These are phyloP conservation scores for Aureobasidium melanogenum DNA, from an alignment of 2,329 filamentous ascomycete species.

Conservation along the genomic window DNA sequence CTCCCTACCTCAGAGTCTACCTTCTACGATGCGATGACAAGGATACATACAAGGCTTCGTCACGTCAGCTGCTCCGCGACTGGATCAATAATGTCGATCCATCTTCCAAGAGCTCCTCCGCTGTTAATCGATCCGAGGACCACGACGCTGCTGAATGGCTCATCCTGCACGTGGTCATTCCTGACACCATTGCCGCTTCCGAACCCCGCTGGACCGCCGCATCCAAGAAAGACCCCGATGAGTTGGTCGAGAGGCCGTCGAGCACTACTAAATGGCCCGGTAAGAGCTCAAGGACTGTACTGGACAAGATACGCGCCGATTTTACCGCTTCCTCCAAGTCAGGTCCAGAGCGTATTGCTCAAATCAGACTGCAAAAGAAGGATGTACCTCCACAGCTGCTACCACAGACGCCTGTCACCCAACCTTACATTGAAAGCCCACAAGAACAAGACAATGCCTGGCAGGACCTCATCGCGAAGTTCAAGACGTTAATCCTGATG, in stretches of 20 bases:
- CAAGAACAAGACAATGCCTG: slow-evolving; percentile 76
- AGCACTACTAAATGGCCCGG: slow-evolving; percentile 66
- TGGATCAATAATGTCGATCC: slow-evolving; percentile 78
- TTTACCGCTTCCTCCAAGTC: slow-evolving; percentile 75
- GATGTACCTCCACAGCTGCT: slow-evolving; percentile 37
- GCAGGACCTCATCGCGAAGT: slow-evolving; percentile 72
- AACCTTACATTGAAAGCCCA: slow-evolving; percentile 57
- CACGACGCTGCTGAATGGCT: slow-evolving; percentile 97
- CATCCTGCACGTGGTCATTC: slow-evolving; percentile 83
- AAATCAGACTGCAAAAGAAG: slow-evolving; percentile 62
- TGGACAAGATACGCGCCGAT: slow-evolving; percentile 84
- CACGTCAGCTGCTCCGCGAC: slow-evolving; percentile 71
- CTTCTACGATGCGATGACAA: slow-evolving; percentile 91
- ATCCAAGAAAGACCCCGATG: slow-evolving; percentile 40
- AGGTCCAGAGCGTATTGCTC: slow-evolving; percentile 67
- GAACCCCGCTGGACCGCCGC: slow-evolving; percentile 58
- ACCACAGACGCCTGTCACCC: slow-evolving; percentile 33
- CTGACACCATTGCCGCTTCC: slow-evolving; percentile 71
- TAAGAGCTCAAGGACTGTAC: slow-evolving; percentile 66
- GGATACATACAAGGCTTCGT: slow-evolving; percentile 77
- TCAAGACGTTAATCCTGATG: slow-evolving; percentile 76
- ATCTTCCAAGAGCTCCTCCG: slow-evolving; percentile 46
- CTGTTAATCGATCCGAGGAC: slow-evolving; percentile 65
- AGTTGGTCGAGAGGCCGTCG: slow-evolving; percentile 55
- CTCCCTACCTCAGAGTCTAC: slow-evolving; percentile 86